Base-by-base conservation (phyloP, 2,329 filamentous ascomycete genomes). In the Colletotrichum sp. region DNA sequence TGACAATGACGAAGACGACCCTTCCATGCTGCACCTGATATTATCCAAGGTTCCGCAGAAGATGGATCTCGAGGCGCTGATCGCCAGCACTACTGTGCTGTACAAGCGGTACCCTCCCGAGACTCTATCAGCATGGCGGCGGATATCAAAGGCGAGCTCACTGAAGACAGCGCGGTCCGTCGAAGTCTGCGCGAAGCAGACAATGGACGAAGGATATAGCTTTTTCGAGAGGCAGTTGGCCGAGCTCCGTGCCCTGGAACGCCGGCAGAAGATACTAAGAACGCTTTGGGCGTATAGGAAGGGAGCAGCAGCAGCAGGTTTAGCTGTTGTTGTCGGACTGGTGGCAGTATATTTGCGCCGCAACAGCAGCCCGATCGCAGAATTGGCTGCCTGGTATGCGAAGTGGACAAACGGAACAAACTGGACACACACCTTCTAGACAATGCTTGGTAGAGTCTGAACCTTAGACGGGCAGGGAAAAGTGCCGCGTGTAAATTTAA, bases 21-120 rank as follows among this genome's bases (percentile, higher is more conserved):
- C 95, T 8, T 96, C 99, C 81, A 98, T 99, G 91, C 90, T 99
- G 28, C 96, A 98, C 83, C 94, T 93, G 76, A 93, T 95, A 43
- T 91, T 99, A 15, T 95, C 95, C 57, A 98, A 97, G 84, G 90
- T 99, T 8, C 97, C 97, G 1, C 90, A 92, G 67, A 93, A 93
- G 21, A 91, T 98, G 73, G 91, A 98, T 81, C 87, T 99, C 28
- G 96, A 99, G 79, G 87, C 87, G 9, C 90, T 98, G 68, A 94
- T 99, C 77, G 82, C 87, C 21, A 88, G 90, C 67, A 92, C 96
- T 1, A 88, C 92, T 5, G 82, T 82, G 32, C 88, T 99, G 1
- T 94, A 94, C 82, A 83, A 88, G 8, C 81, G 84, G 4, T 87
- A 94, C 79, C 96, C 96, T 2, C 97, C 96, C 0, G 91, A 95